Base-by-base conservation (phyloP, 306 rosid species). In the Castanea crenata region DNA sequence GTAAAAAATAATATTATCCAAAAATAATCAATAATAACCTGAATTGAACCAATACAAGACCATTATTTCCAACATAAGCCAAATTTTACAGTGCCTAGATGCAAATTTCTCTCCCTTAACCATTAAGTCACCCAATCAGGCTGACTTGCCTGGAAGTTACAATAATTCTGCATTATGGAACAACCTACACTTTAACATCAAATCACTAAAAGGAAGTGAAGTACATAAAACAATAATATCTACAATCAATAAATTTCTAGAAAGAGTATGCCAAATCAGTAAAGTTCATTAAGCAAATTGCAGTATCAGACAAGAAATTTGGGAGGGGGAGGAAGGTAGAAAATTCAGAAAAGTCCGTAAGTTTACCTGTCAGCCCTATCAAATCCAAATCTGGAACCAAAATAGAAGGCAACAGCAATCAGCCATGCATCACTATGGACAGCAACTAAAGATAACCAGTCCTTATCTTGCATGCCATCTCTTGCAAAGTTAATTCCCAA, bases 351-450 rank as follows among this genome's bases (percentile, higher is more conserved):
- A 69, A 5, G 35, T 2, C 35, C 69, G 41, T 15, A 75, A 76
- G 73, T 64, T 79, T 83, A 94, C 98, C 98, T 92, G 73, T 94
- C 97, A 81, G 89, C 71, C 80, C 80, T 89, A 62, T 94, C 97
- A 46, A 94, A 94, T 63, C 97, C 94, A 82, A 94, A 94, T 85
- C 98, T 94, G 71, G 98, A 90, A 54, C 98, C 98, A 73, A 94
- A 94, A 71, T 92, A 94, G 88, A 83, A 94, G 82, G 97, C 96
- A 77, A 94, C 95, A 65, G 97, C 91, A 69, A 92, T 91, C 83
- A 94, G 84, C 98, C 98, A 94, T 63, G 98, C 88, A 87, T 94
- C 98, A n/a, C 97, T 90, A 51, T 94, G 98, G 77, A 94, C 97
- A 77, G 98, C 95, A 69, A 94, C 98, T 71, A 94, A 80, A 78